These are phyloP conservation scores for Hibiscus syriacus DNA, from an alignment of 345 rosid genomes.

Conservation along the genomic window DNA sequence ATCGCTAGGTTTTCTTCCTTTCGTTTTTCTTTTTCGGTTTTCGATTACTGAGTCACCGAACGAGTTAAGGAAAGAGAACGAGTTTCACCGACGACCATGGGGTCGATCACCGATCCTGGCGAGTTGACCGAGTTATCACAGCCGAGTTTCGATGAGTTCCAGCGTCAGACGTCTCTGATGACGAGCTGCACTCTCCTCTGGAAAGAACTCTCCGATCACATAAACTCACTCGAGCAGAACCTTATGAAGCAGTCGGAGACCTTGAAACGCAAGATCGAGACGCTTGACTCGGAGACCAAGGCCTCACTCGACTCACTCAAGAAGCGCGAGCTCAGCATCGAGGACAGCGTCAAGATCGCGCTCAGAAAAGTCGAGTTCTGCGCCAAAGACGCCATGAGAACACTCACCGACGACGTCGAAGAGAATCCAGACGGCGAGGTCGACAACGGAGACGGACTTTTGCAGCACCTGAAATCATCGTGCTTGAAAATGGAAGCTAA, in stretches of 20 bases:
- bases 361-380: conserved; percentile 50
- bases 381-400: conserved; percentile 40
- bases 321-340: conserved; percentile 81
- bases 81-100: conserved; percentile 42
- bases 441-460: conserved; percentile 69
- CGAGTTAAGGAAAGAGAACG: background rate
- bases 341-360: conserved; percentile 80
- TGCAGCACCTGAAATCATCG: conserved; percentile 36
- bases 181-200: conserved; percentile 95
- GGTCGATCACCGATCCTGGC: conserved; percentile 97
- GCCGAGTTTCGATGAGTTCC: conserved; percentile 95
- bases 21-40: background rate
- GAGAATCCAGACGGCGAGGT: conserved; percentile 57
- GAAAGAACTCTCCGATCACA: conserved; percentile 98
- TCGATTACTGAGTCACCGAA: conserved; percentile 13
- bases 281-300: conserved; percentile 65
- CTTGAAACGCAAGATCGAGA: conserved; percentile 57
- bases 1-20: conserved; percentile 36
- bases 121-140: conserved; percentile 67
- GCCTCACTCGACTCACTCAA: conserved; percentile 63
- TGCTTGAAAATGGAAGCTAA: conserved; percentile 70
- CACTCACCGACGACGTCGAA: conserved; percentile 24
- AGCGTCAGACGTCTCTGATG: conserved; percentile 88
- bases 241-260: conserved; percentile 76
- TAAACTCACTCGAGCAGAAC: conserved; percentile 73